Conservation (phyloP, 495 filamentous ascomycete genomes). For the Ascodesmis nigricans region DNA sequence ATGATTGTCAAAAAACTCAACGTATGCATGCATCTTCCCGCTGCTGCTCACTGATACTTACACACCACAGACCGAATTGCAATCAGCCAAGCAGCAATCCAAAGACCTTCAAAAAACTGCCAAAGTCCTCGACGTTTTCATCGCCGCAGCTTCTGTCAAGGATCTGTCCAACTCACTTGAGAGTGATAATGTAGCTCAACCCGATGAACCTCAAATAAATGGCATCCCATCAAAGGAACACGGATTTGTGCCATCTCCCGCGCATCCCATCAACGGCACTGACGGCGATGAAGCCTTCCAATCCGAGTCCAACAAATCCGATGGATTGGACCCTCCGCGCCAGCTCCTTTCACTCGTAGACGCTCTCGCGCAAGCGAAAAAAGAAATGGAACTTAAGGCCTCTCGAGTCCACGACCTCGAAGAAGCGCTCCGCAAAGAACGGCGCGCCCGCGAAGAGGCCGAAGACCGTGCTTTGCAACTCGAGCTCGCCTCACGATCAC, state of each 20-base stretch:
- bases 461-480: slow-evolving; percentile 57
- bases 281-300: too few species aligned
- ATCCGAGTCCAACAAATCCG: slow-evolving; percentile 6
- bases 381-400: slow-evolving; percentile 60
- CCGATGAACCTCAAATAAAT: too few species aligned
- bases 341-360: slow-evolving; percentile 68
- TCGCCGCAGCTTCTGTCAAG: slow-evolving; percentile 50
- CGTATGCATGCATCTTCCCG: slow-evolving; percentile 33
- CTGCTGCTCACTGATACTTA: slow-evolving; percentile 4
- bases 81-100: slow-evolving; percentile 63
- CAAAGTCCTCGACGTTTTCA: slow-evolving; percentile 52
- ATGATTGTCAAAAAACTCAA: slow-evolving; percentile 84
- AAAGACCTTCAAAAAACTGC: slow-evolving; percentile 62
- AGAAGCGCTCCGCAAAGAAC: slow-evolving; percentile 51
- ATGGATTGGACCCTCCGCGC: slow-evolving; percentile 57
- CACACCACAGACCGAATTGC: slow-evolving; percentile 51
- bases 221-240: slow-evolving; percentile 5
- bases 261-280: too few species aligned
- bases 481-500: slow-evolving; percentile 25
- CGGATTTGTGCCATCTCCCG: too few species aligned
- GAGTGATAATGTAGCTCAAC: too few species aligned
- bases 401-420: slow-evolving; percentile 64
- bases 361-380: slow-evolving; percentile 53
- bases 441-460: slow-evolving; percentile 55
- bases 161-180: too few species aligned